Evolutionary conservation across 768 basidiomycete species (phyloP).

Genomic region (Serpula lacrymans): DNA sequence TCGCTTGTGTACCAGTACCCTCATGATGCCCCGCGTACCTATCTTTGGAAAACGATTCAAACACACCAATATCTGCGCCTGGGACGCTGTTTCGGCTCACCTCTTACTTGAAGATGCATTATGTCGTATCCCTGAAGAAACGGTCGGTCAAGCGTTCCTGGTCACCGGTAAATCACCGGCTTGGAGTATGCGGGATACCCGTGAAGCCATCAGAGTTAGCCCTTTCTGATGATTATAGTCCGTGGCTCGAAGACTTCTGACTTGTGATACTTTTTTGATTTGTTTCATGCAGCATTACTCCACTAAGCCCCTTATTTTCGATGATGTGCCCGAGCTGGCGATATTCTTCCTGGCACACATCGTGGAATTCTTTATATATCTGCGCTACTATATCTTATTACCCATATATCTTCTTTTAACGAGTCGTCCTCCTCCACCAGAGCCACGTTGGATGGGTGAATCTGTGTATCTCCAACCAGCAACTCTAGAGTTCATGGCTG

Average conservation of each 20-base stretch:
- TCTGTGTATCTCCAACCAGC: constrained; percentile 30
- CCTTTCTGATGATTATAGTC: too few species aligned
- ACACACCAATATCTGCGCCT: constrained; percentile 29
- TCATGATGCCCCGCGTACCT: constrained; percentile 28
- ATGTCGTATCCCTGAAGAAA: constrained; percentile 17
- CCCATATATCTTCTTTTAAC: constrained; percentile 16
- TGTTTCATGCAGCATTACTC: constrained; percentile 25
- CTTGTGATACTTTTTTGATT: not conserved
- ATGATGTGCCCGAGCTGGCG: constrained; percentile 25
- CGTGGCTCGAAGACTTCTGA: not conserved
- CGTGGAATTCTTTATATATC: constrained; percentile 25
- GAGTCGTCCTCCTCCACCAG: constrained; percentile 16
- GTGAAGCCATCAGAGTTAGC: constrained; percentile 30
- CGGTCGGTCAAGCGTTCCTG: constrained; percentile 31
- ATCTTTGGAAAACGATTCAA: constrained; percentile 29
- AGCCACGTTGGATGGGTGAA: constrained; percentile 30
- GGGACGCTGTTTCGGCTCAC: constrained; percentile 36
- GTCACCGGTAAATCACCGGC: constrained; percentile 30
- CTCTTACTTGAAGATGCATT: constrained; percentile 29
- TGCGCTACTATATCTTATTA: constrained; percentile 27
- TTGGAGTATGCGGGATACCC: constrained; percentile 27
- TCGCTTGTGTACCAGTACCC: constrained; percentile 26
- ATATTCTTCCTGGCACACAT: constrained; percentile 29
- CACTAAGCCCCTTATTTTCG: constrained; percentile 21
- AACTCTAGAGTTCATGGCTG: constrained; percentile 27